A percentile compares a stretch with the other conserved stretches of the same genome.
Conservation (phyloP, 768 basidiomycete species). For the Krasilnikovozyma curviuscula region DNA sequence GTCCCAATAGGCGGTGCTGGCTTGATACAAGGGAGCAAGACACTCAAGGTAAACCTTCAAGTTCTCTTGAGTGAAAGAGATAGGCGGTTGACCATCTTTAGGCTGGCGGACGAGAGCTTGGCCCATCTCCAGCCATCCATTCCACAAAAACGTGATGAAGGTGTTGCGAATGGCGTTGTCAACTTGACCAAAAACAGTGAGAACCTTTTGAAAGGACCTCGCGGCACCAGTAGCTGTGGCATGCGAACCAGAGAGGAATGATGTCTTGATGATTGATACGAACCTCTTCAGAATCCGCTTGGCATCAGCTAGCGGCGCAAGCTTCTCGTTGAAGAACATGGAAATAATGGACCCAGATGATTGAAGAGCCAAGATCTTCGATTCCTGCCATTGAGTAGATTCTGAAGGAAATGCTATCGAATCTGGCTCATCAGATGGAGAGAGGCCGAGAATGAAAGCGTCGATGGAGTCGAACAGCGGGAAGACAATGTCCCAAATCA, state of each 20-base stretch:
- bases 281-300: slow-evolving; percentile 53
- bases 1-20: slow-evolving; percentile 24
- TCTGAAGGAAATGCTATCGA: slow-evolving; percentile 7
- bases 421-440: slow-evolving; percentile 30
- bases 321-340: slow-evolving; percentile 53
- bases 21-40: slow-evolving; percentile 39
- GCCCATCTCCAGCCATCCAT: slow-evolving; percentile 47
- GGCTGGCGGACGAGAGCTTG: slow-evolving; percentile 9
- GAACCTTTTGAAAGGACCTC: slow-evolving; percentile 59
- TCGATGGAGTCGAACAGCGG: slow-evolving; percentile 49
- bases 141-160: slow-evolving; percentile 40
- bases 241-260: slow-evolving; percentile 31
- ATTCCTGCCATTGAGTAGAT: slow-evolving; percentile 51
- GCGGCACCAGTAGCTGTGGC: slow-evolving; percentile 62
- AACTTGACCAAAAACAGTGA: slow-evolving; percentile 24
- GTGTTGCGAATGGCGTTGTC: neutral
- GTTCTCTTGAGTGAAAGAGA: slow-evolving; percentile 64
- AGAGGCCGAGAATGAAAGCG: slow-evolving; percentile 33
- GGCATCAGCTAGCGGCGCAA: slow-evolving; percentile 55
- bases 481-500: slow-evolving; percentile 78
- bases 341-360: slow-evolving; percentile 67
- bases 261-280: slow-evolving; percentile 47
- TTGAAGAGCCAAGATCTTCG: slow-evolving; percentile 62
- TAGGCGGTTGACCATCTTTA: slow-evolving; percentile 7
- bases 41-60: slow-evolving; percentile 62